Percentiles rank a stretch among this genome's conserved stretches.
phyloP scores from a whole-genome alignment of 192 early-diverging fungal species.

The Spizellomyces sp. region DNA sequence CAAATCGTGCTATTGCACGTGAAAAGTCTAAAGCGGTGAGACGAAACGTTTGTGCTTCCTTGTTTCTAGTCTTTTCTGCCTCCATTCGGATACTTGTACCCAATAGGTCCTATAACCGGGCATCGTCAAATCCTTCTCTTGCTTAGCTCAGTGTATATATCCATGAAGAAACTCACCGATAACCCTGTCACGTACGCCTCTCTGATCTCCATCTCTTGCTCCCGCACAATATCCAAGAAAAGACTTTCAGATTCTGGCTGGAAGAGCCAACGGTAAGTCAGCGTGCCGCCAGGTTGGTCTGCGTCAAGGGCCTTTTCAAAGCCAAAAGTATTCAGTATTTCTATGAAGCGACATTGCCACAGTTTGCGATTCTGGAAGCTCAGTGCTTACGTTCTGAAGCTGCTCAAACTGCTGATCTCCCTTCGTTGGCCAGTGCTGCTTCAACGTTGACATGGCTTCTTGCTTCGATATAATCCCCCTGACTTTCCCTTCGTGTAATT shows the following conservation, averaged over 20 bases:
- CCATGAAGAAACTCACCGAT: constrained; percentile 6
- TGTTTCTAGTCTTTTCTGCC: constrained; percentile 6
- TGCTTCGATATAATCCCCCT: constrained; percentile 38
- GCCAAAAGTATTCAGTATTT: background rate
- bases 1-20: constrained; percentile 33
- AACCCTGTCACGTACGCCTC: constrained; percentile 35
- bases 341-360: background rate
- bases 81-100: constrained; percentile 13
- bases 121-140: too few species aligned
- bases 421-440: constrained; percentile 45
- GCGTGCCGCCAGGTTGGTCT: constrained; percentile 44
- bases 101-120: background rate
- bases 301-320: constrained; percentile 45
- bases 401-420: constrained; percentile 33
- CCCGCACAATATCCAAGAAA: constrained; percentile 48
- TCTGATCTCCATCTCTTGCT: constrained; percentile 46
- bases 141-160: background rate
- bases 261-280: constrained; percentile 53
- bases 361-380: background rate
- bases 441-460: constrained; percentile 21
- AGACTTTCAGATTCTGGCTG: constrained; percentile 38
- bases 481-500: constrained; percentile 34
- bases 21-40: constrained; percentile 31
- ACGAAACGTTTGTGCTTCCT: constrained; percentile 16
- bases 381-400: constrained; percentile 35